Conservation (phyloP, 2,329 filamentous ascomycete genomes). For the Leptosphaerulina australis region DNA sequence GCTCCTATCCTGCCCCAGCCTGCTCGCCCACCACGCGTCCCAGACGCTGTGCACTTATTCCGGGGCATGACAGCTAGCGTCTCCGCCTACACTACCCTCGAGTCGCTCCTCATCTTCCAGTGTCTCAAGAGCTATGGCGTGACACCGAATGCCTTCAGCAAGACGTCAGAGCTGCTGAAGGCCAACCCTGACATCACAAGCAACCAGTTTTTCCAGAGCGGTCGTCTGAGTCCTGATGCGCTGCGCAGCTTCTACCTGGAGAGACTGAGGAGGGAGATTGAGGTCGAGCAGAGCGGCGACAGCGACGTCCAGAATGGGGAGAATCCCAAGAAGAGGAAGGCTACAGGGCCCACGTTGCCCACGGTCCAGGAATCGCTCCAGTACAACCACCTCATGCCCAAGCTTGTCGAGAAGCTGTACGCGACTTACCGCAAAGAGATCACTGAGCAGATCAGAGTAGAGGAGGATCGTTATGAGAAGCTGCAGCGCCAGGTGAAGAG, state of each 20-base stretch:
- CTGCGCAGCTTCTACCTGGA: slow-evolving; percentile 79
- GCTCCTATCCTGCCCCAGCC: slow-evolving; percentile 42
- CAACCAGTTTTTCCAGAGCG: slow-evolving; percentile 72
- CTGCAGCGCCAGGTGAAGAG: slow-evolving; percentile 71
- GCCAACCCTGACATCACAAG: slow-evolving; percentile 74
- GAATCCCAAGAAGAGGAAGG: slow-evolving; percentile 73
- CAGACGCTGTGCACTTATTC: slow-evolving; percentile 4
- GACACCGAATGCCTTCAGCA: slow-evolving; percentile 68
- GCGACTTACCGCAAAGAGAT: slow-evolving; percentile 72
- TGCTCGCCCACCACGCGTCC: slow-evolving; percentile 40
- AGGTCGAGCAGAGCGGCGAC: slow-evolving; percentile 46
- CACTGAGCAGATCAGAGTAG: slow-evolving; percentile 72
- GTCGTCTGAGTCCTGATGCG: slow-evolving; percentile 76
- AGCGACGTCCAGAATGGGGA: slow-evolving; percentile 54
- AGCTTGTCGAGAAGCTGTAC: slow-evolving; percentile 75
- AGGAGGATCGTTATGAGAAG: slow-evolving; percentile 70
- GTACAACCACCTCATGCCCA: slow-evolving; percentile 71
- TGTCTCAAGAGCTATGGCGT: slow-evolving; percentile 72
- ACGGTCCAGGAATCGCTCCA: slow-evolving; percentile 70
- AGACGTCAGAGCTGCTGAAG: slow-evolving; percentile 75
- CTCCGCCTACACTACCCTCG: slow-evolving; percentile 79
- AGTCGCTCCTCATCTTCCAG: slow-evolving; percentile 85
- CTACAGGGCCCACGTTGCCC: slow-evolving; percentile 60
- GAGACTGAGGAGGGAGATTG: slow-evolving; percentile 74
- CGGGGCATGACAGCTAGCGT: slow-evolving; percentile 63